Conservation (phyloP, 2,329 filamentous ascomycete genomes). For the Alternaria hordeiaustralica region DNA sequence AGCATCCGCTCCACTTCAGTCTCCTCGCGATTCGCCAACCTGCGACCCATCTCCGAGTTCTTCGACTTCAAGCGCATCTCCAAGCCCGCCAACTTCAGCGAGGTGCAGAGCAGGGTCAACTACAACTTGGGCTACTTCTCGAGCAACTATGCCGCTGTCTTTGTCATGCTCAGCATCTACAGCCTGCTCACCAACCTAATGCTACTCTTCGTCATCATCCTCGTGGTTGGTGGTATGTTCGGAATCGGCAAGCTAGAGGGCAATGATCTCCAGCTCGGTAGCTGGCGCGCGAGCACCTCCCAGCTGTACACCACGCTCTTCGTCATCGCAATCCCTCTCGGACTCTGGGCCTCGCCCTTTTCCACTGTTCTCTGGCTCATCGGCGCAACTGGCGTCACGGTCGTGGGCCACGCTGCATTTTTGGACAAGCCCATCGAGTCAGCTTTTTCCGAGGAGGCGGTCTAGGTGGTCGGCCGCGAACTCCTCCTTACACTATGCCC, state of each 20-base stretch:
- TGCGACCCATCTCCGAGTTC: conserved; percentile 91
- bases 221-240: conserved; percentile 86
- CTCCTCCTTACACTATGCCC: conserved; percentile 93
- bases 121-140: conserved; percentile 98
- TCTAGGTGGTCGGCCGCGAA: conserved; percentile 99
- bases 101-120: conserved; percentile 90
- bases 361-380: conserved; percentile 91
- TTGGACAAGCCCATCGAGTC: conserved; percentile 99
- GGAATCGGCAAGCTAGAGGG: conserved; percentile 90
- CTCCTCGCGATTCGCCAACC: conserved; percentile 84
- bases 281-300: conserved; percentile 81
- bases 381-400: conserved; percentile 90
- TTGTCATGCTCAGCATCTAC: conserved; percentile 95
- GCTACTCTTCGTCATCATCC: conserved; percentile 89
- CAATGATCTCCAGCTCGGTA: conserved; percentile 84
- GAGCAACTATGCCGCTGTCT: conserved; percentile 96
- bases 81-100: conserved; percentile 89
- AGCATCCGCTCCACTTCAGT: conserved; percentile 81
- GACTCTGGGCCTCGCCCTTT: conserved; percentile 84
- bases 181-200: conserved; percentile 85
- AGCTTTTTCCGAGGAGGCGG: conserved; percentile 99
- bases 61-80: conserved; percentile 94
- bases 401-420: conserved; percentile 91
- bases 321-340: conserved; percentile 81
- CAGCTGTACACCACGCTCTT: conserved; percentile 93